Evolutionary conservation across 441 rosid species (phyloP), one percentile per base, ranked within the genome.

Genomic region (Biscutella laevigata): DNA sequence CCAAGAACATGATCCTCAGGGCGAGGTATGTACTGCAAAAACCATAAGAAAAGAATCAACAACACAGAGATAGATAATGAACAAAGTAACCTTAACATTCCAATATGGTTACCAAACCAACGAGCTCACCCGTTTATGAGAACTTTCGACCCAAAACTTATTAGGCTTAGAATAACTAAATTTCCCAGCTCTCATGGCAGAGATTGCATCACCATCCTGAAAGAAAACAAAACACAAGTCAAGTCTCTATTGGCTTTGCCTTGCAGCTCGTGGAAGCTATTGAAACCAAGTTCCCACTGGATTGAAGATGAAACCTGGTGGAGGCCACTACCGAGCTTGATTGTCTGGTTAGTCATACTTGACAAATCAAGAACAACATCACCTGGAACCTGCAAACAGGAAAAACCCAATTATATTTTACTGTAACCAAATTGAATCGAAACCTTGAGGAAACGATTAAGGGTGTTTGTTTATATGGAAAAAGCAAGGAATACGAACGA

Each of bases 91-190:
- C n/a, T n/a, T n/a, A n/a, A n/a, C n/a, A n/a, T n/a, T n/a, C n/a
- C n/a, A n/a, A n/a, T n/a, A n/a, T n/a, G n/a, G n/a, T n/a, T n/a
- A n/a, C n/a, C n/a, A n/a, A 34, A 16, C 6, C 46, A 64, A 5
- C 12, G 15, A 6, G 40, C 82, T 67, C 53, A 90, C 98, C 86
- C 96, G 70, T 74, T 83, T 91, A 46, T 87, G 96, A 28, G 94
- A 91, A 71, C 72, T 78, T 66, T 87, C 95, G 4, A 91, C 79
- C 92, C 94, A 87, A 33, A 83, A 91, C 71, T 81, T 91, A 67
- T 83, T 91, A 27, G 94, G 98, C 73, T 78, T 91, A 0, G 84
- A 73, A 73, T 74, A 80, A 60, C 70, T 75, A 34, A 89, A 73
- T 57, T 75, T 82, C 46, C 97, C 97, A 29, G 88, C 87, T 66